Conservation (phyloP, 2,329 filamentous ascomycete species). For the Mycosphaerella sp. region DNA sequence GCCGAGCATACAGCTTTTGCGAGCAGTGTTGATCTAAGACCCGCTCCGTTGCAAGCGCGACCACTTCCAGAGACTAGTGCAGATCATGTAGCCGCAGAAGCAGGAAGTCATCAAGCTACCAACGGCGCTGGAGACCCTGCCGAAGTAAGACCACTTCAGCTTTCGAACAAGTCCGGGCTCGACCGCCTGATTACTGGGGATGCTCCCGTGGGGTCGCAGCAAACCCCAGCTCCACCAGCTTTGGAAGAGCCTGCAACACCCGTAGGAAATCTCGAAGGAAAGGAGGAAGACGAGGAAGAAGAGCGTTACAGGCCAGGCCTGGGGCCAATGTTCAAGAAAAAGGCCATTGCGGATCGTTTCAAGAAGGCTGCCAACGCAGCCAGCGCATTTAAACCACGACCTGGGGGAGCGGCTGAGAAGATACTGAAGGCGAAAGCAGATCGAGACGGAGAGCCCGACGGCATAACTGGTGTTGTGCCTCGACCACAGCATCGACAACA, state of each 20-base stretch:
- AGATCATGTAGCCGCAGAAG: not conserved
- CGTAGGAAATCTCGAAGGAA: too few species aligned
- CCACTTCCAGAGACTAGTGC: constrained; percentile 10
- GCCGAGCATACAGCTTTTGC: constrained; percentile 18
- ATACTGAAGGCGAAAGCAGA: constrained; percentile 52
- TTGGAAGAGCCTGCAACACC: constrained; percentile 19
- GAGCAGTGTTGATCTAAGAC: constrained; percentile 27
- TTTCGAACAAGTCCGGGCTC: constrained; percentile 18
- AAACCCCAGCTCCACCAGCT: constrained; percentile 6
- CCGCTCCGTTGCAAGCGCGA: constrained; percentile 27
- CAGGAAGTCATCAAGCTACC: not conserved
- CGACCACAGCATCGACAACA: constrained; percentile 51
- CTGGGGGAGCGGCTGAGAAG: constrained; percentile 78
- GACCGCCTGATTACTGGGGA: constrained; percentile 17
- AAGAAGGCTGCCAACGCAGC: constrained; percentile 74
- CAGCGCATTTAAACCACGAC: constrained; percentile 74
- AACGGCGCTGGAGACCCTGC: constrained; percentile 6
- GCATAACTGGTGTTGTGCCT: constrained; percentile 81
- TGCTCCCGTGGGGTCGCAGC: constrained; percentile 9
- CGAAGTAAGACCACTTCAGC: constrained; percentile 18
- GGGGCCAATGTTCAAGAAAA: constrained; percentile 84
- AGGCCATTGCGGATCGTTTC: constrained; percentile 64
- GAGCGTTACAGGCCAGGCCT: constrained; percentile 64
- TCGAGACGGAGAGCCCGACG: constrained; percentile 66
- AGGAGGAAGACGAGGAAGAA: constrained; percentile 18